Evolutionary conservation across 306 rosid genomes (phyloP).

Genomic region (Sicyos edulis): DNA sequence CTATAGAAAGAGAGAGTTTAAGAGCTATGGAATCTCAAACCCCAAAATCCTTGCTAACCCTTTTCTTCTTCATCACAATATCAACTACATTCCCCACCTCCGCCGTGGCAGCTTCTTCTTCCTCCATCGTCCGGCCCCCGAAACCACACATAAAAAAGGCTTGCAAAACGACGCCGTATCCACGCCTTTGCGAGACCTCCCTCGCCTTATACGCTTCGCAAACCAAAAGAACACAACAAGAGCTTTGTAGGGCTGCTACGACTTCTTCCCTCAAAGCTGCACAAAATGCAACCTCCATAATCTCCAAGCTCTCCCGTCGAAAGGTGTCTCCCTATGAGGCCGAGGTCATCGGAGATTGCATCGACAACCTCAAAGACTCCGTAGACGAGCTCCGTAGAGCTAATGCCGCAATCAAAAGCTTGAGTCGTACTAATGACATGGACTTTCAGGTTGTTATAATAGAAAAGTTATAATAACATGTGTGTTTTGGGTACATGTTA

Average conservation of each 20-base stretch:
- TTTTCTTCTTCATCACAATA: slow-evolving; percentile 2
- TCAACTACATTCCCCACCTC: background rate
- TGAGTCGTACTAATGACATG: slow-evolving; percentile 9
- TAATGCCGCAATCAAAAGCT: background rate
- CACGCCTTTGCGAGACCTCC: slow-evolving; percentile 36
- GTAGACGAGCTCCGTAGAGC: slow-evolving; percentile 25
- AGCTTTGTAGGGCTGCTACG: slow-evolving; percentile 36
- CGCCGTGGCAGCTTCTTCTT: slow-evolving; percentile 5
- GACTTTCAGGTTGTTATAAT: background rate
- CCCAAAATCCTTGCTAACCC: background rate
- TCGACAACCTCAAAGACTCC: slow-evolving; percentile 20
- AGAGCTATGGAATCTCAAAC: slow-evolving; percentile 1
- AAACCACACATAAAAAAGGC: slow-evolving; percentile 26
- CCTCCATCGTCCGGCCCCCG: slow-evolving; percentile 7
- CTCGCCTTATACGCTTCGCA: slow-evolving; percentile 36
- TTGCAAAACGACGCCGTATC: slow-evolving; percentile 43
- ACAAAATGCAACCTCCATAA: slow-evolving; percentile 11
- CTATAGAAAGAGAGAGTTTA: background rate
- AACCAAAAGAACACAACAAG: slow-evolving; percentile 33
- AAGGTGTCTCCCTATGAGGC: slow-evolving; percentile 7
- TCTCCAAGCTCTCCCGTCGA: slow-evolving; percentile 19
- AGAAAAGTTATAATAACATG: no score
- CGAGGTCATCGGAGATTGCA: slow-evolving; percentile 39
- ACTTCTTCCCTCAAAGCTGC: slow-evolving; percentile 32
- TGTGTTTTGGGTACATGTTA: no score